phyloP scores from a whole-genome alignment of 2,329 filamentous ascomycete species.

The Thielaviopsis populi region DNA sequence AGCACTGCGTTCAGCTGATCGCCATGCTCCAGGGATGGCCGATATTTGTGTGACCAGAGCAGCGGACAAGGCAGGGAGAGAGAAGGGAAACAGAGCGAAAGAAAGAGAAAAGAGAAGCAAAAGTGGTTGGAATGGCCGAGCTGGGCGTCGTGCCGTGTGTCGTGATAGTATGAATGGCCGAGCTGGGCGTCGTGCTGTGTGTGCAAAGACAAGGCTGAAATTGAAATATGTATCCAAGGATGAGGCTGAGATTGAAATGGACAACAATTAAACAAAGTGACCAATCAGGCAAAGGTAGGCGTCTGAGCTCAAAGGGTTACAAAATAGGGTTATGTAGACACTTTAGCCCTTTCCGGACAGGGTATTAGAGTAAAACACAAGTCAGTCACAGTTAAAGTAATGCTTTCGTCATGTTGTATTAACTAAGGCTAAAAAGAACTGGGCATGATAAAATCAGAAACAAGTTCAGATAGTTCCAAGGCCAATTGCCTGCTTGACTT shows the following conservation, averaged over 20 bases:
- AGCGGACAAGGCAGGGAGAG: neutral
- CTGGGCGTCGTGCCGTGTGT: too few relatives aligned
- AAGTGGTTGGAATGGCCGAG: too few relatives aligned
- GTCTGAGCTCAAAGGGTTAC: neutral
- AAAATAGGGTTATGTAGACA: neutral
- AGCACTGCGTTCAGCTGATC: neutral
- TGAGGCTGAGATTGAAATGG: neutral
- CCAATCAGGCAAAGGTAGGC: neutral
- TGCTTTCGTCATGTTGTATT: too few relatives aligned
- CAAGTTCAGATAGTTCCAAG: too few relatives aligned
- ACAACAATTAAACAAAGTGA: neutral
- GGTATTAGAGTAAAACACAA: neutral
- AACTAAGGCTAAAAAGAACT: too few relatives aligned
- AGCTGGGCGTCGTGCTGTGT: too few relatives aligned
- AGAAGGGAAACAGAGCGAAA: neutral
- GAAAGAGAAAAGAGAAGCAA: neutral
- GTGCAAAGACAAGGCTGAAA: too few relatives aligned
- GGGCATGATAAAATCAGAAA: too few relatives aligned
- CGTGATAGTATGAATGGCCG: too few relatives aligned
- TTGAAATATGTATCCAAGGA: too few relatives aligned
- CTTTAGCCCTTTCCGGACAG: neutral
- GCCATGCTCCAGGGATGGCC: neutral
- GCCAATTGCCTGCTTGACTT: too few relatives aligned
- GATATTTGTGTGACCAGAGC: neutral
- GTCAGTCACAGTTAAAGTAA: too few relatives aligned